Percentiles rank a stretch among this genome's conserved stretches.
Conservation (phyloP, 768 basidiomycete genomes). For the Boletus patriciae region DNA sequence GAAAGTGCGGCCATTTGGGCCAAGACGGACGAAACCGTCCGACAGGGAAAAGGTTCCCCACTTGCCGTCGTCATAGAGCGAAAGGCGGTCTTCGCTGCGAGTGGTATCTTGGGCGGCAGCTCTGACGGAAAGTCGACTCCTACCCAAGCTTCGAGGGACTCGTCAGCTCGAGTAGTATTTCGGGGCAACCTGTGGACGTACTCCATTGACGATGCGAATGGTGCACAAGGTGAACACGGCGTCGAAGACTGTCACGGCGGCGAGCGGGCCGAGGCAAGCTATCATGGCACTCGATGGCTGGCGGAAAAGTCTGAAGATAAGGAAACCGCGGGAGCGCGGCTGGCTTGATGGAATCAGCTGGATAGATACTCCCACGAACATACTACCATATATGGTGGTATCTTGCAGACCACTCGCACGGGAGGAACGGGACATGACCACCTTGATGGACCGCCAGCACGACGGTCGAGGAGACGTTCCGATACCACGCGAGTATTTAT, state of each 20-base stretch:
- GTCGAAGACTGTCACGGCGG: slow-evolving; percentile 24
- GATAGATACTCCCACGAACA: too few relatives aligned
- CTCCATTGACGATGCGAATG: slow-evolving; percentile 24
- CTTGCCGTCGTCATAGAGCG: slow-evolving; percentile 35
- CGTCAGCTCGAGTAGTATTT: neutral
- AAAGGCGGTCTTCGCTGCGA: slow-evolving; percentile 28
- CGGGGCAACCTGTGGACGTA: slow-evolving; percentile 2
- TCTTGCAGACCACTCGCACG: too few relatives aligned
- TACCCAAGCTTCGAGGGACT: slow-evolving; percentile 21
- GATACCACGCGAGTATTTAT: too few relatives aligned
- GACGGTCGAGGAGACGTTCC: too few relatives aligned
- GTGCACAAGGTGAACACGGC: slow-evolving; percentile 20
- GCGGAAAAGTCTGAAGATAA: neutral
- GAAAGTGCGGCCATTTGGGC: slow-evolving; percentile 35
- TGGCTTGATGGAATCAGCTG: neutral
- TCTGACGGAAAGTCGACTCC: slow-evolving; percentile 34
- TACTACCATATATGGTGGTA: too few relatives aligned
- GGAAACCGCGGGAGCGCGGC: slow-evolving; percentile 1
- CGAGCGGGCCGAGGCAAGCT: slow-evolving; percentile 21
- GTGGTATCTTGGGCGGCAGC: slow-evolving; percentile 32
- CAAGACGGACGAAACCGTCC: slow-evolving; percentile 36
- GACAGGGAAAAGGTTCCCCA: slow-evolving; percentile 38
- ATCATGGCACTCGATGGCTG: neutral
- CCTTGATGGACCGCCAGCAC: too few relatives aligned
- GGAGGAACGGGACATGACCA: too few relatives aligned